Base-by-base conservation (phyloP, 257 asterid genomes). In the Forsythia viridissima region DNA sequence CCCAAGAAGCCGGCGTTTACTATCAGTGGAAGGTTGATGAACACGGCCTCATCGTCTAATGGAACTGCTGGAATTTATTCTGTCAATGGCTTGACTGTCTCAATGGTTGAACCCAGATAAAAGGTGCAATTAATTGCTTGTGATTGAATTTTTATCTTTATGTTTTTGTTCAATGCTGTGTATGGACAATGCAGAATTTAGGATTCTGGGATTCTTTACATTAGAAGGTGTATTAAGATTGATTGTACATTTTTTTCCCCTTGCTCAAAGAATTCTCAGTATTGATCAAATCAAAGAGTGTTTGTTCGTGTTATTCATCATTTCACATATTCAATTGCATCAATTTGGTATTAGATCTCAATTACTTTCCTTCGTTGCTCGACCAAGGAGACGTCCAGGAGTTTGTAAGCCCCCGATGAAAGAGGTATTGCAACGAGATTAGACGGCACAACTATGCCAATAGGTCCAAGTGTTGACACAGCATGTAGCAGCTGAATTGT, bases 1-100 rank as follows among this genome's bases (percentile, higher is more conserved):
- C 89, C 91, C 3, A 88, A 88, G 30, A 82, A 73, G 20, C 91
- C 91, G 67, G 87, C 85, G 0, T 88, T 83, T 82, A n/a, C 81
- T 8, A 30, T 52, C 66, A 69, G 39, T 20, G 36, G 48, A 67
- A 9, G 12, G 30, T 67, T 7, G 18, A 20, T n/a, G 20, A 51
- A 37, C 59, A 74, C 76, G 20, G 24, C 46, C 21, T 72, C 78
- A 13, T 11, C 67, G n/a, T n/a, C 44, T 11, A 66, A 37, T 12
- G 57, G 57, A 12, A 24, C 30, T 38, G 83, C 65, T n/a, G 65
- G 41, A n/a, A 67, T 48, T 16, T 76, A 48, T 39, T 84, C 90
- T 9, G 73, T 82, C 4, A 88, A 78, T 79, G 86, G 84, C 71
- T 69, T 84, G 18, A 84, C 89, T 12, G 68, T 82, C 13, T 85